Evolutionary conservation across 371 early-diverging fungal genomes (phyloP), one percentile per base, ranked within the genome.

Genomic region (Batkoa obscura): DNA sequence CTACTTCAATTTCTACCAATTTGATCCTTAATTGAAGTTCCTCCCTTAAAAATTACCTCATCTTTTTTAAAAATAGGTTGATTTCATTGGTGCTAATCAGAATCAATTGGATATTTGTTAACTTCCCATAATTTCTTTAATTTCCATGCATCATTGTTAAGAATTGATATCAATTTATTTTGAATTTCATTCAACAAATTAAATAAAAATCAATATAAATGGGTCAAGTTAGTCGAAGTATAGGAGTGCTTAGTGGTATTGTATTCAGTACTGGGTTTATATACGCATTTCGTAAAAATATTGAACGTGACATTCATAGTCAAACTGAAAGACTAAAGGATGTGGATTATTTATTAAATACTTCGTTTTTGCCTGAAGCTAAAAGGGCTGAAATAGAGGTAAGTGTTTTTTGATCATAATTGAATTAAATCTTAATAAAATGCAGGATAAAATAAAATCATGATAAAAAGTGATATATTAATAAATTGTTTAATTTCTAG

Each of bases 211-310:
- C 10, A 41, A 10, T 41, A 41, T 10, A 13, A 45, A 53, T 53
- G 53, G 53, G 53, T 38, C 8, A 36, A 33, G 30, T 34, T 12
- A 50, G 53, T 31, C 53, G 53, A 23, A 53, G 38, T 15, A 38
- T 53, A 35, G 39, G 55, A 9, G 41, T 55, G 17, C 34, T 43
- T 43, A 43, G 31, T 15, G 55, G 55, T 10, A 9, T 55, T 5
- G 55, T 55, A 17, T 41, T 55, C 6, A 55, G 43, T 43, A 10
- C 39, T 45, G 55, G 55, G 1, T 55, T 55, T 55, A 43, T 55
- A 6, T 55, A 55, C 30, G 33, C 43, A 4, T 32, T 55, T 5
- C 12, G 43, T 8, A 35, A 43, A 6, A 55, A 55, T 55, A 23
- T 55, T 13, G 39, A 41, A 33, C 12, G 34, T 31, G 55, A 55